A percentile compares a stretch with the other conserved stretches of the same genome.
Evolutionary conservation across 2,329 filamentous ascomycete genomes (phyloP).

Genomic region (Samsoniella hepiali): DNA sequence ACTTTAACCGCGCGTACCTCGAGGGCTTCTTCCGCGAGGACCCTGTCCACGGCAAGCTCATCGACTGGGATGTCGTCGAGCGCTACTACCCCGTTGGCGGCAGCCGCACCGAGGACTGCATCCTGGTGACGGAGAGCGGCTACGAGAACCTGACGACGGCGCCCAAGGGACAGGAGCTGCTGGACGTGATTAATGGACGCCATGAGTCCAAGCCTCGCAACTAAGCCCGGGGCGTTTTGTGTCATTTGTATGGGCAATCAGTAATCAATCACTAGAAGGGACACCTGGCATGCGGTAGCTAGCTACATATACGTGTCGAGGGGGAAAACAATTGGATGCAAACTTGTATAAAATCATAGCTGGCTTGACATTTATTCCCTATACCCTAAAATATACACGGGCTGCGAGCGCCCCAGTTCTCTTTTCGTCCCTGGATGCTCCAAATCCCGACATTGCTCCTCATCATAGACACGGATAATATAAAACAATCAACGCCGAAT

Average conservation of each 20-base stretch:
- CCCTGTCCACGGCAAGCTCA: conserved; percentile 56
- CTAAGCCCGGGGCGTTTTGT: background rate
- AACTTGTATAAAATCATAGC: background rate
- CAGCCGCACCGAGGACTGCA: conserved; percentile 88
- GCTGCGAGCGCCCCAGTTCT: background rate
- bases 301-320: too few species aligned
- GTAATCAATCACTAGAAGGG: background rate
- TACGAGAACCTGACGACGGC: conserved; percentile 80
- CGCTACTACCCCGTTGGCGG: conserved; percentile 78
- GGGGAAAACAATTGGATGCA: background rate
- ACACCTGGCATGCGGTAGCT: too few species aligned
- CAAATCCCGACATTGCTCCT: background rate
- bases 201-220: background rate
- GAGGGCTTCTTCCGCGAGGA: conserved; percentile 64
- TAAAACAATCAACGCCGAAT: conserved; percentile 3
- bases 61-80: conserved; percentile 63
- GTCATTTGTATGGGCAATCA: background rate
- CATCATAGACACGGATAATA: background rate
- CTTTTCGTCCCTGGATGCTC: background rate
- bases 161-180: conserved; percentile 70
- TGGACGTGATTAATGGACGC: conserved; percentile 55
- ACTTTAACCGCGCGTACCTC: conserved; percentile 72
- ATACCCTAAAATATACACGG: conserved; percentile 1
- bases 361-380: background rate
- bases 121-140: conserved; percentile 74